Conservation (phyloP, 2,329 filamentous ascomycete genomes). For the Fusarium sp. region DNA sequence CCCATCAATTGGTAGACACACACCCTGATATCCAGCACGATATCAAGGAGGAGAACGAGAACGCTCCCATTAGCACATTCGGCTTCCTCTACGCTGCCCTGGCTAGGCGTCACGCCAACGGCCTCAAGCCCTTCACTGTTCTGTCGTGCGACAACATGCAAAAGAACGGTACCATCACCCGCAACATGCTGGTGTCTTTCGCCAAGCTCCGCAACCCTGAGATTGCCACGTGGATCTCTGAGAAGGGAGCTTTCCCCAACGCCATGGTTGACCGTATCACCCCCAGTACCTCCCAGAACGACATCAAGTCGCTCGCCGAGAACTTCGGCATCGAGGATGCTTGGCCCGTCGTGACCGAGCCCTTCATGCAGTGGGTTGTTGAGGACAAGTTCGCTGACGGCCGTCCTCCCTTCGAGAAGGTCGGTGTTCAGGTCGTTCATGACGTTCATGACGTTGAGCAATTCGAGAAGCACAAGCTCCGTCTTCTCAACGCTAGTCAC, state of each 20-base stretch:
- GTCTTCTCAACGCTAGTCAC: constrained; percentile 66
- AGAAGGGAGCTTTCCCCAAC: constrained; percentile 65
- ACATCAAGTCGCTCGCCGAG: constrained; percentile 60
- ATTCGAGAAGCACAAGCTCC: constrained; percentile 69
- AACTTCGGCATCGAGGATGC: constrained; percentile 62
- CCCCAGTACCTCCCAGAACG: constrained; percentile 60
- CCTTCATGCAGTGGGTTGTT: constrained; percentile 68
- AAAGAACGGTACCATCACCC: constrained; percentile 67
- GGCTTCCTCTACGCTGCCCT: constrained; percentile 66
- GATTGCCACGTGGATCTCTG: constrained; percentile 62
- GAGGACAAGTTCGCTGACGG: constrained; percentile 66
- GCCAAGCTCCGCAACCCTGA: constrained; percentile 61
- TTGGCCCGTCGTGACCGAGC: constrained; percentile 68
- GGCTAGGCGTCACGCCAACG: constrained; percentile 58
- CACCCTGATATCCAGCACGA: constrained; percentile 64
- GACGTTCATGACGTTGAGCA: constrained; percentile 65
- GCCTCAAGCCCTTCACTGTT: constrained; percentile 66
- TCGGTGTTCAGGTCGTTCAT: constrained; percentile 64
- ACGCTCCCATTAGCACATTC: constrained; percentile 61
- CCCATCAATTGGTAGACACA: constrained; percentile 63
- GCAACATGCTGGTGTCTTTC: constrained; percentile 64
- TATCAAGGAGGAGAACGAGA: constrained; percentile 59
- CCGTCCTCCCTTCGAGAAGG: constrained; percentile 65
- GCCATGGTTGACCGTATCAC: constrained; percentile 69
- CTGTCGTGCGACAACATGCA: constrained; percentile 70